phyloP scores from a whole-genome alignment of 768 basidiomycete species.

The Trametes cubensis region DNA sequence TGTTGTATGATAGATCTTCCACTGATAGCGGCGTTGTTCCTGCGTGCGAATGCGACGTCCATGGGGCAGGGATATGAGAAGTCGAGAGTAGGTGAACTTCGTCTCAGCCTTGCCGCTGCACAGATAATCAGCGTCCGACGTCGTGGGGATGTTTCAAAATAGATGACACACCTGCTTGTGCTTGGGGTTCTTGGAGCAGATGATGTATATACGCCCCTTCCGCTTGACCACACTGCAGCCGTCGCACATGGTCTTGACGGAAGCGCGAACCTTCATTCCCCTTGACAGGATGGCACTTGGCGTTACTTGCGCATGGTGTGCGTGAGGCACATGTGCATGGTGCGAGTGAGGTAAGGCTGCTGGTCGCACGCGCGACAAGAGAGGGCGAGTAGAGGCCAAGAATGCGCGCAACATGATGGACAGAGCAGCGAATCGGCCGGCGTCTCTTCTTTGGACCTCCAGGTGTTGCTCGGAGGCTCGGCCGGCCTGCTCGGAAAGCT shows the following conservation, averaged over 20 bases:
- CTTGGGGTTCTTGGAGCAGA: slow-evolving; percentile 93
- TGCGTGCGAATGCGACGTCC: not conserved
- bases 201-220: slow-evolving; percentile 89
- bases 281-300: slow-evolving; percentile 48
- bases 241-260: slow-evolving; percentile 93
- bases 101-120: slow-evolving; percentile 34
- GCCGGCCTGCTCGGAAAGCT: too few relatives aligned
- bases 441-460: not conserved
- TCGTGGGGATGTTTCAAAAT: not conserved
- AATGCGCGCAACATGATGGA: slow-evolving; percentile 64
- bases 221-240: slow-evolving; percentile 87
- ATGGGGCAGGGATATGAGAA: not conserved
- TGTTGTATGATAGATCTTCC: slow-evolving; percentile 8
- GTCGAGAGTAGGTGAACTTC: not conserved
- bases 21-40: not conserved
- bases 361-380: slow-evolving; percentile 54
- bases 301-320: slow-evolving; percentile 34
- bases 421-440: slow-evolving; percentile 4
- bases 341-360: slow-evolving; percentile 29
- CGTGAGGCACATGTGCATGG: slow-evolving; percentile 17
- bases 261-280: slow-evolving; percentile 96
- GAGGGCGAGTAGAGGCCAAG: slow-evolving; percentile 61
- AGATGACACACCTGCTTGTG: slow-evolving; percentile 85
- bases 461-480: too few relatives aligned
- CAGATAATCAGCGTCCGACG: not conserved